Percentiles rank a stretch among this genome's conserved stretches.
Conservation (phyloP, 1,139 yeast genomes). For the Zygoascus meyerae region DNA sequence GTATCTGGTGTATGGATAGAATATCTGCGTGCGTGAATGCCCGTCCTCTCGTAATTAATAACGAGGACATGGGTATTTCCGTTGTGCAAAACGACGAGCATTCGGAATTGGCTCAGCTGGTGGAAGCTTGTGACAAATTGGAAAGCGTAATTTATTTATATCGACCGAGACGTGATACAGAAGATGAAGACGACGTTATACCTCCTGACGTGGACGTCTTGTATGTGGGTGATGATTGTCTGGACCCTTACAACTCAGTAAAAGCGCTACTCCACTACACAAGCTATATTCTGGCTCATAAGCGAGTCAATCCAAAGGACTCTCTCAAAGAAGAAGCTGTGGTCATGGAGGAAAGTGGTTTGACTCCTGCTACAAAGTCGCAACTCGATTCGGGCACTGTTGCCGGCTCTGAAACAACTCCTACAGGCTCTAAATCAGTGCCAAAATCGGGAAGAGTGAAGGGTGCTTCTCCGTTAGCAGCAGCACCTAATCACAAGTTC, state of each 20-base stretch:
- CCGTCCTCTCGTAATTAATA: constrained; percentile 35
- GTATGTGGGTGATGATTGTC: constrained; percentile 24
- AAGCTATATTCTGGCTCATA: constrained; percentile 32
- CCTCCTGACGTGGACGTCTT: constrained; percentile 23
- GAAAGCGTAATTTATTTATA: constrained; percentile 36
- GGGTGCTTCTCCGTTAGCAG: constrained; percentile 1
- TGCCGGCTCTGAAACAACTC: neutral
- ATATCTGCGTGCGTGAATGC: constrained; percentile 39
- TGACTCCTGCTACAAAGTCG: constrained; percentile 13
- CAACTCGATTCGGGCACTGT: constrained; percentile 2
- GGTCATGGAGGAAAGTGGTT: constrained; percentile 18
- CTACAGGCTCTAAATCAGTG: neutral
- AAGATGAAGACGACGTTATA: constrained; percentile 12
- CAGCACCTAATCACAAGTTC: constrained; percentile 8
- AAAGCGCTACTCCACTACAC: constrained; percentile 30
- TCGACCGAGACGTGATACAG: constrained; percentile 27
- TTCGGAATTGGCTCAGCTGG: constrained; percentile 28
- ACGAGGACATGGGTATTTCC: constrained; percentile 37
- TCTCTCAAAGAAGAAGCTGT: constrained; percentile 18
- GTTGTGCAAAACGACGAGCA: constrained; percentile 27
- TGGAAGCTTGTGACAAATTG: constrained; percentile 31
- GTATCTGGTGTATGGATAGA: constrained; percentile 39
- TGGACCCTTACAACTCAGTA: constrained; percentile 26
- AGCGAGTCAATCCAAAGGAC: constrained; percentile 23
- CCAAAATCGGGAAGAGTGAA: neutral